phyloP scores from a whole-genome alignment of 192 early-diverging fungal species.

The Paraglomus occultum region DNA sequence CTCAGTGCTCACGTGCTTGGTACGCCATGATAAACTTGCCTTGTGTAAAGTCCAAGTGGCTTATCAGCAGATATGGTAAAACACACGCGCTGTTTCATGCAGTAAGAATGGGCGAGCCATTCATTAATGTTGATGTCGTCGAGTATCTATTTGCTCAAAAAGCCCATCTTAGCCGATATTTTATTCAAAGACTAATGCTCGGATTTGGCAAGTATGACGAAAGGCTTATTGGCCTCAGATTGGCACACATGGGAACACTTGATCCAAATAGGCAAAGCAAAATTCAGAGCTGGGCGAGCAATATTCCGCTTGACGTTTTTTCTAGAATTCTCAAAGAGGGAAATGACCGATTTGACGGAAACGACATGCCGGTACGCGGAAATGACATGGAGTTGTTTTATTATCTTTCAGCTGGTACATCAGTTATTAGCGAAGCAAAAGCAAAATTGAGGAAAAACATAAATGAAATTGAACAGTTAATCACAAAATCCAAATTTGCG shows the following conservation, averaged over 20 bases:
- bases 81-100: too few species aligned
- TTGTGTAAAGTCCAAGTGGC: too few species aligned
- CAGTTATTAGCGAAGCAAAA: background rate
- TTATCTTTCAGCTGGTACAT: background rate
- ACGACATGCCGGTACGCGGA: background rate
- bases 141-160: too few species aligned
- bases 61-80: too few species aligned
- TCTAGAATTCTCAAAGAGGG: background rate
- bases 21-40: too few species aligned
- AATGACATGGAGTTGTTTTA: conserved; percentile 25
- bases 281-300: background rate
- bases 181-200: too few species aligned
- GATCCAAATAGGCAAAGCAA: conserved; percentile 1
- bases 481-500: background rate
- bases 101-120: too few species aligned
- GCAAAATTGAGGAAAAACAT: background rate
- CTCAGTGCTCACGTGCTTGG: too few species aligned
- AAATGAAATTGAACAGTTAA: conserved; percentile 1
- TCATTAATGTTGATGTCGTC: too few species aligned
- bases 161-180: too few species aligned
- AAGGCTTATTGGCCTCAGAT: background rate
- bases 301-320: background rate
- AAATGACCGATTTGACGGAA: background rate
- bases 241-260: background rate
- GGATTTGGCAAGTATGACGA: background rate